Conservation (phyloP, 352 stramenopile species). For the Globisporangium iwayamae region DNA sequence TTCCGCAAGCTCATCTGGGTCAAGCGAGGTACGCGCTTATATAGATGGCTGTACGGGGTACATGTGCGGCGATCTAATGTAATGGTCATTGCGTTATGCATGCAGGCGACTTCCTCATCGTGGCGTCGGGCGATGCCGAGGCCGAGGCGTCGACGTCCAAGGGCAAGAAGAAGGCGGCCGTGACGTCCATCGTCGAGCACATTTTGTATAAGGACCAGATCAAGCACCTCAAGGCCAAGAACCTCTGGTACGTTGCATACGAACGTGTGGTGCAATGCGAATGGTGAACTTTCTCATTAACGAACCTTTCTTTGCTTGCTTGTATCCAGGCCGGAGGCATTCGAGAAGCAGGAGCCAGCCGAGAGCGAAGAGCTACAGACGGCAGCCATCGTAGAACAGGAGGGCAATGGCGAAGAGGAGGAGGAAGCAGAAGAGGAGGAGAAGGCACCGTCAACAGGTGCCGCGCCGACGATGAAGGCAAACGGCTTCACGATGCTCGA, state of each 20-base stretch:
- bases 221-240: constrained; percentile 94
- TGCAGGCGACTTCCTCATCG: constrained; percentile 94
- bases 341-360: constrained; percentile 28
- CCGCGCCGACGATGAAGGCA: constrained; percentile 2
- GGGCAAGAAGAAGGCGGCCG: constrained; percentile 86
- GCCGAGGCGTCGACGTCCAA: constrained; percentile 69
- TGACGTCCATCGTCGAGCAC: constrained; percentile 92
- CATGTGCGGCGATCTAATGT: background rate
- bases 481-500: constrained; percentile 62
- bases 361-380: constrained; percentile 1
- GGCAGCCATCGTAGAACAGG: background rate
- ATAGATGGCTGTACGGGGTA: background rate
- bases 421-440: constrained; percentile 18
- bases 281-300: background rate
- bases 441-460: constrained; percentile 6
- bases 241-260: constrained; percentile 69
- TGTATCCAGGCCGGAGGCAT: constrained; percentile 45
- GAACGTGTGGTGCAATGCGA: background rate
- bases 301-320: background rate
- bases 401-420: constrained; percentile 5
- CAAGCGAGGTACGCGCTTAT: constrained; percentile 70
- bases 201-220: constrained; percentile 99
- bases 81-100: background rate
- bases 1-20: constrained; percentile 99
- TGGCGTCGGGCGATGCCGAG: constrained; percentile 73